Conservation (phyloP, 768 basidiomycete genomes). For the Auriculariales sp. region DNA sequence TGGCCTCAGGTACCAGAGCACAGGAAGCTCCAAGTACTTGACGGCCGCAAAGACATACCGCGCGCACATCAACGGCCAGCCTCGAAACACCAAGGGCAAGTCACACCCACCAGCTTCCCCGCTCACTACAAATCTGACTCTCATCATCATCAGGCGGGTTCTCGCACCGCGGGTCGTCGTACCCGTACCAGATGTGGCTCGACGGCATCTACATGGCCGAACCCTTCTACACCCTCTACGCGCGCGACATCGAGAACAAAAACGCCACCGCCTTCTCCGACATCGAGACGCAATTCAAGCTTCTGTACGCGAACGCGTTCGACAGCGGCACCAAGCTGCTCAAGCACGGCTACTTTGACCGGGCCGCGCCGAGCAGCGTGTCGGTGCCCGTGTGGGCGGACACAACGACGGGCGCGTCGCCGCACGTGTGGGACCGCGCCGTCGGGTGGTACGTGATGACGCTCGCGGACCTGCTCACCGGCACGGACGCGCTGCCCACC, state of each 20-base stretch:
- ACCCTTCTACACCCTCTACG: constrained; percentile 29
- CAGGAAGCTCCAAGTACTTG: constrained; percentile 24
- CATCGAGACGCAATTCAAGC: constrained; percentile 25
- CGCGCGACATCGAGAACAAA: constrained; percentile 18
- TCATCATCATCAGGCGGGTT: not conserved
- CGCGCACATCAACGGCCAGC: constrained; percentile 25
- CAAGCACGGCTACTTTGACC: constrained; percentile 36
- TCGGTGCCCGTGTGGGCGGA: constrained; percentile 25
- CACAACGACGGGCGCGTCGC: constrained; percentile 29
- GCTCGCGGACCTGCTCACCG: constrained; percentile 25
- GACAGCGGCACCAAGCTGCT: constrained; percentile 26
- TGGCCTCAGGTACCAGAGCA: constrained; percentile 19
- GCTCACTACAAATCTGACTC: too few species aligned
- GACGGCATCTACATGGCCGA: constrained; percentile 35
- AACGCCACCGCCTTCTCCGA: constrained; percentile 28
- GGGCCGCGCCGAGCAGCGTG: constrained; percentile 13
- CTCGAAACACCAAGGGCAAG: constrained; percentile 29
- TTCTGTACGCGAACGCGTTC: constrained; percentile 29
- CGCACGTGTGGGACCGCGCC: constrained; percentile 35
- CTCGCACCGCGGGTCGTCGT: not conserved
- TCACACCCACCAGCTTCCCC: constrained; percentile 33
- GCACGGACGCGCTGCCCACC: constrained; percentile 19
- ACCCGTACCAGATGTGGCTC: constrained; percentile 16
- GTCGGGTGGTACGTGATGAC: constrained; percentile 36
- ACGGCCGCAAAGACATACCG: constrained; percentile 25